Evolutionary conservation across 2,329 filamentous ascomycete species (phyloP).

Genomic region (Pseudohalonectria lignicola): DNA sequence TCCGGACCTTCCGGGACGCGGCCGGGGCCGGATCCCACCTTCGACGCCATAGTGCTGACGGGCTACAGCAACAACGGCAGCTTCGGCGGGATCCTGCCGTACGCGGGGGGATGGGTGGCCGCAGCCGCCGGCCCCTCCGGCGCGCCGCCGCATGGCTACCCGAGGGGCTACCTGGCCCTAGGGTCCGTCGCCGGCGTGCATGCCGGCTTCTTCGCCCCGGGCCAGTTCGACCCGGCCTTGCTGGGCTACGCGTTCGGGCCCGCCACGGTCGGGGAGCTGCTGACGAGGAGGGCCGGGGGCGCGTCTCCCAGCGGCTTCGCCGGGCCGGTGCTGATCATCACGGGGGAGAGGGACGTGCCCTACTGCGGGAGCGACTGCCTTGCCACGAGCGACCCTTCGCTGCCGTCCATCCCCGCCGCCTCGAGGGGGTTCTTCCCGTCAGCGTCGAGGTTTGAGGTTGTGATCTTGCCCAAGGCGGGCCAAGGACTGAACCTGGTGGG

Average conservation of each 20-base stretch:
- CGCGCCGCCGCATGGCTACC: constrained; percentile 18
- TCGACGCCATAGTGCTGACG: constrained; percentile 48
- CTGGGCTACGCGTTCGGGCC: constrained; percentile 34
- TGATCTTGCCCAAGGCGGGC: no score
- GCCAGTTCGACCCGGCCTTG: constrained; percentile 42
- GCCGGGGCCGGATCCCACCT: constrained; percentile 35
- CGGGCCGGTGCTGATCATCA: constrained; percentile 48
- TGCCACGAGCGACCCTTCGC: constrained; percentile 24
- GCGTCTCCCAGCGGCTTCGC: constrained; percentile 25
- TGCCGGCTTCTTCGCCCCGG: constrained; percentile 39
- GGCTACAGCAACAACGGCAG: constrained; percentile 41
- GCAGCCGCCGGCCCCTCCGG: constrained; percentile 25
- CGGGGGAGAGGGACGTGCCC: constrained; percentile 38
- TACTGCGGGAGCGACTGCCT: constrained; percentile 54
- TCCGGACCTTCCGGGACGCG: no score
- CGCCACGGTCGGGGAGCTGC: constrained; percentile 44
- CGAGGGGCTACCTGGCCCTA: constrained; percentile 41
- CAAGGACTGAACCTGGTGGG: no score
- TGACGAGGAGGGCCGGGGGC: constrained; percentile 37
- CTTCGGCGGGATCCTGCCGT: constrained; percentile 28
- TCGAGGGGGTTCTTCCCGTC: constrained; percentile 29
- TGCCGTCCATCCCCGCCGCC: constrained; percentile 29
- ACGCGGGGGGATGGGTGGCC: constrained; percentile 21
- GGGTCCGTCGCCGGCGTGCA: constrained; percentile 36
- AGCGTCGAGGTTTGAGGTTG: no score